Evolutionary conservation across 106 monocot genomes (phyloP).

Genomic region (Phalaenopsis aphrodite): DNA sequence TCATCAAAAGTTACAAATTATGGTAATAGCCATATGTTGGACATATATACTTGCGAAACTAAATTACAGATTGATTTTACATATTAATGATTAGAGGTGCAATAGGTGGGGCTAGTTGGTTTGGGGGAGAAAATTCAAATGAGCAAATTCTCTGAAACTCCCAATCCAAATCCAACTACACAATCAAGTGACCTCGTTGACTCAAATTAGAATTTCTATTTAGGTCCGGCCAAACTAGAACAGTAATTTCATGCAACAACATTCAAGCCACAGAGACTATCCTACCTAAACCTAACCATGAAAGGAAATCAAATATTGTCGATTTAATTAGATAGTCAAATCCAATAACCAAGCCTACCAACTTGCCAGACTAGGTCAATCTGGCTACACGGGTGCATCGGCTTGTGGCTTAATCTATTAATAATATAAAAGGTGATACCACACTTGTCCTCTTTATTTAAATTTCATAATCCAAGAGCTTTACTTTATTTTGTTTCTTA

Average conservation of each 20-base stretch:
- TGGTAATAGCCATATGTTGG: not conserved
- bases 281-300: not conserved
- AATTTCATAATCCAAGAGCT: not conserved
- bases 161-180: not conserved
- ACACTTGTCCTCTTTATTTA: not conserved
- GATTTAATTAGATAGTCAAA: not conserved
- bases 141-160: not conserved
- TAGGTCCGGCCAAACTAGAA: not conserved
- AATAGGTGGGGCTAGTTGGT: not conserved
- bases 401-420: not conserved
- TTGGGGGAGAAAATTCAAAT: not conserved
- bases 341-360: not conserved
- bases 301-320: not conserved
- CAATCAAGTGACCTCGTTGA: not conserved
- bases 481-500: not conserved
- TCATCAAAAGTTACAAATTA: not conserved
- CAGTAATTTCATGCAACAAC: not conserved
- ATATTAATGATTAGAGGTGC: not conserved
- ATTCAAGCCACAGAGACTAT: not conserved
- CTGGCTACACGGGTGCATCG: not conserved
- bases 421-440: not conserved
- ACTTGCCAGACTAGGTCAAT: not conserved
- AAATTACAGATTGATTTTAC: not conserved
- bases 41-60: not conserved
- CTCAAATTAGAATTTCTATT: not conserved